phyloP scores from a whole-genome alignment of 257 asterid genomes.

The Plantago major region DNA sequence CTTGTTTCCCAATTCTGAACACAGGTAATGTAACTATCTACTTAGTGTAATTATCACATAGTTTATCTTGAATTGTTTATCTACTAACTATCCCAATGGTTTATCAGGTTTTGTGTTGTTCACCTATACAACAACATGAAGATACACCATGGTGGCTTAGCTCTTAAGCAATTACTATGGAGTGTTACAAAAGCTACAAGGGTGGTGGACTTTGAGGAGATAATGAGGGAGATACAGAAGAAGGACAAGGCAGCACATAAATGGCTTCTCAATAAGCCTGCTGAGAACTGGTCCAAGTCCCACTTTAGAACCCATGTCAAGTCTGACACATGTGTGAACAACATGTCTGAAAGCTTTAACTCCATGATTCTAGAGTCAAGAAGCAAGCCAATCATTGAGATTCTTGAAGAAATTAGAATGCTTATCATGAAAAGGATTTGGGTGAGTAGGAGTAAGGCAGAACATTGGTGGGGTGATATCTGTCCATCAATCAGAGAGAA shows the following conservation, averaged over 20 bases:
- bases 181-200: background rate
- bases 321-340: slow-evolving; percentile 4
- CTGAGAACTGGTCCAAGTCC: slow-evolving; percentile 1
- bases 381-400: background rate
- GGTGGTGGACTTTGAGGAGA: background rate
- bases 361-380: background rate
- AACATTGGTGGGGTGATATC: too few relatives aligned
- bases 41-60: too few relatives aligned
- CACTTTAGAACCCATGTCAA: background rate
- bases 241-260: background rate
- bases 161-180: slow-evolving; percentile 4
- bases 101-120: background rate
- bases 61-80: background rate
- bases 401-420: too few relatives aligned
- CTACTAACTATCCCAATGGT: too few relatives aligned
- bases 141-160: background rate
- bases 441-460: too few relatives aligned
- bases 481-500: too few relatives aligned
- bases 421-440: too few relatives aligned
- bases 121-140: slow-evolving; percentile 14
- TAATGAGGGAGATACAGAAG: background rate
- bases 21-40: background rate
- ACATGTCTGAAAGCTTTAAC: slow-evolving; percentile 8
- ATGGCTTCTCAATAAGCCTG: background rate
- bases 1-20: background rate